Percentiles rank a stretch among this genome's conserved stretches.
Conservation (phyloP, 352 stramenopile species). For the Hyaloperonospora brassicae region DNA sequence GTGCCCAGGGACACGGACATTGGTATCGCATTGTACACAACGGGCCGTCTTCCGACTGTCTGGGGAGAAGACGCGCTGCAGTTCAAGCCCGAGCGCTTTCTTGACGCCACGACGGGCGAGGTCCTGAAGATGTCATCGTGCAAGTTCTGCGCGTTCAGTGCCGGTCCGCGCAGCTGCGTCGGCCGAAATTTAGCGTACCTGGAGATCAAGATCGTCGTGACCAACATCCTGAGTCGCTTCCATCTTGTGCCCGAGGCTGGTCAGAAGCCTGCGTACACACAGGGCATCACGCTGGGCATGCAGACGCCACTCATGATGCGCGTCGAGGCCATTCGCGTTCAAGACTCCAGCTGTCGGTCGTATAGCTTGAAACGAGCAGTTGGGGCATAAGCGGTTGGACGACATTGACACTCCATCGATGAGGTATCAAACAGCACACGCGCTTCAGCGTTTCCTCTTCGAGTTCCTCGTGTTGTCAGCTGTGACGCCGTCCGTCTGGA, state of each 20-base stretch:
- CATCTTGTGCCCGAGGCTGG: constrained; percentile 29
- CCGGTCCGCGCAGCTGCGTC: constrained; percentile 42
- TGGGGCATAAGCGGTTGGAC: no score
- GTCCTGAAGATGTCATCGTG: constrained; percentile 34
- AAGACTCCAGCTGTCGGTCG: background rate
- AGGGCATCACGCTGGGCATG: constrained; percentile 31
- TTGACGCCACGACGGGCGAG: constrained; percentile 30
- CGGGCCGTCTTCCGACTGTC: constrained; percentile 35
- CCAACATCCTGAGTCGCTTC: constrained; percentile 43
- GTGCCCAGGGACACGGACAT: constrained; percentile 37
- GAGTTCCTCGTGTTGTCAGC: no score
- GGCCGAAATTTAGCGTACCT: constrained; percentile 41
- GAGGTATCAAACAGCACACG: no score
- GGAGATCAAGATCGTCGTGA: constrained; percentile 51
- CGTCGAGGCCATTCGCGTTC: constrained; percentile 3
- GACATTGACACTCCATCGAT: no score
- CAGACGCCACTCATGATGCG: constrained; percentile 9
- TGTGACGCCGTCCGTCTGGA: no score
- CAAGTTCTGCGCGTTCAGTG: constrained; percentile 62
- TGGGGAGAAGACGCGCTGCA: constrained; percentile 42
- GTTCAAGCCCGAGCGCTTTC: constrained; percentile 48
- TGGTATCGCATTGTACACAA: constrained; percentile 39
- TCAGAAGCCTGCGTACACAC: constrained; percentile 32
- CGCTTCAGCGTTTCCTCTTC: no score
- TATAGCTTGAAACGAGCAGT: constrained; percentile 6